Base-by-base conservation (phyloP, 345 rosid species). In the Eutrema heterophyllum region DNA sequence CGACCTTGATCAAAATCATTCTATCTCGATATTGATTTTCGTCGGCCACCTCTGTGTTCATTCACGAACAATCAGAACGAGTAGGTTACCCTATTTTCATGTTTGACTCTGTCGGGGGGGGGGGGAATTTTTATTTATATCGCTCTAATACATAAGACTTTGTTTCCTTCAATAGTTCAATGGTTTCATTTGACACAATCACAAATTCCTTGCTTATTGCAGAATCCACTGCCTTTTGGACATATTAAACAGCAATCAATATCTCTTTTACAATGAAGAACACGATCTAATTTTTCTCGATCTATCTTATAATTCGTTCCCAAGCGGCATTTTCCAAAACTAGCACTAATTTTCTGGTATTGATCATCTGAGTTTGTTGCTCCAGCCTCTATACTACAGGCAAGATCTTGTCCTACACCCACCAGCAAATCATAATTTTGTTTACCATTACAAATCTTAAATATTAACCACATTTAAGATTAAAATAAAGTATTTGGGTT, bases 321-420 rank as follows among this genome's bases (percentile, higher is more conserved):
- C 6, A 13, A 27, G 14, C 11, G 52, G 9, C 40, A 44, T 27
- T 30, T 44, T 44, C 1, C 27, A 29, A n/a, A 62, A 62, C 39
- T 7, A 43, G 4, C 50, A 61, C 50, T n/a, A 26, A 4, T 44
- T 29, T 4, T n/a, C 6, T 61, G 50, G 13, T 9, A 21, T 40
- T 44, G 52, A 63, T 63, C 50, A 61, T 61, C 16, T 61, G 13
- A 43, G 50, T 39, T 40, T 61, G 36, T 61, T 24, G 24, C 67
- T 61, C 36, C 38, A n/a, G 7, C 52, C 14, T 62, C 13, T 43
- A 8, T 27, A 9, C 36, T 61, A n/a, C n/a, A n/a, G 4, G 15
- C 36, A 61, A 41, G 24, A 62, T 43, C 52, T 43, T 62, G 67
- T 62, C 24, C 67, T 62, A 43, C 67, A 63, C 14, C 33, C 26